Evolutionary conservation across 106 monocot species (phyloP).

Genomic region (Alisma plantagoaquatica): DNA sequence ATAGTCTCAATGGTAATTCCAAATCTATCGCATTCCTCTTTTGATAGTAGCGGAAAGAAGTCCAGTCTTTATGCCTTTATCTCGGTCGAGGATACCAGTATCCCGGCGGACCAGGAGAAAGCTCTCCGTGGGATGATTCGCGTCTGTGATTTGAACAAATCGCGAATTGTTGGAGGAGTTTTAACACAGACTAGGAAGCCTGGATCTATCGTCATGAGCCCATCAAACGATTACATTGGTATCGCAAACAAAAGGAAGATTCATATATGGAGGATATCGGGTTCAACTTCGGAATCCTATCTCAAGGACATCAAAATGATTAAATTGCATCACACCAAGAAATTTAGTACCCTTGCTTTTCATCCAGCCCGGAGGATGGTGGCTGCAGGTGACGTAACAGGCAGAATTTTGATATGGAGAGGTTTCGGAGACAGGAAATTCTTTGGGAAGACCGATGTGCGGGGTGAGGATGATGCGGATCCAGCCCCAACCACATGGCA

Average conservation of each 20-base stretch:
- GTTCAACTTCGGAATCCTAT: constrained; percentile 31
- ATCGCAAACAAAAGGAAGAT: constrained; percentile 57
- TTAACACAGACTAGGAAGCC: constrained; percentile 58
- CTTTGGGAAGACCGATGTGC: constrained; percentile 20
- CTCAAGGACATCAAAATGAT: constrained; percentile 54
- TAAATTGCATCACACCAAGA: constrained; percentile 86
- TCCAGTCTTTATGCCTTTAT: constrained; percentile 7
- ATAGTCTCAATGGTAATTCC: constrained; percentile 21
- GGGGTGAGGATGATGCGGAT: constrained; percentile 74
- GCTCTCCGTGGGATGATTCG: constrained; percentile 8
- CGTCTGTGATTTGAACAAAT: constrained; percentile 10
- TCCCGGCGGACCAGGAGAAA: constrained; percentile 4
- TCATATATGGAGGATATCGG: constrained; percentile 71
- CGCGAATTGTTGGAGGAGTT: constrained; percentile 5
- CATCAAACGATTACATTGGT: constrained; percentile 63
- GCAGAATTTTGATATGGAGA: constrained; percentile 91
- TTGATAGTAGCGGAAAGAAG: neutral
- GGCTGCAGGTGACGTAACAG: constrained; percentile 91
- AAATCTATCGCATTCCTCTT: neutral
- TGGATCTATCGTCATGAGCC: constrained; percentile 37
- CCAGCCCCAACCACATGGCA: constrained; percentile 78
- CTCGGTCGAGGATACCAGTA: constrained; percentile 9
- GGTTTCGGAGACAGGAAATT: constrained; percentile 61
- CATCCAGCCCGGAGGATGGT: constrained; percentile 81
- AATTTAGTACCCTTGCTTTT: constrained; percentile 61